Conservation (phyloP, 176 grass and related monocot genomes). For the Calamus simplicifolius region DNA sequence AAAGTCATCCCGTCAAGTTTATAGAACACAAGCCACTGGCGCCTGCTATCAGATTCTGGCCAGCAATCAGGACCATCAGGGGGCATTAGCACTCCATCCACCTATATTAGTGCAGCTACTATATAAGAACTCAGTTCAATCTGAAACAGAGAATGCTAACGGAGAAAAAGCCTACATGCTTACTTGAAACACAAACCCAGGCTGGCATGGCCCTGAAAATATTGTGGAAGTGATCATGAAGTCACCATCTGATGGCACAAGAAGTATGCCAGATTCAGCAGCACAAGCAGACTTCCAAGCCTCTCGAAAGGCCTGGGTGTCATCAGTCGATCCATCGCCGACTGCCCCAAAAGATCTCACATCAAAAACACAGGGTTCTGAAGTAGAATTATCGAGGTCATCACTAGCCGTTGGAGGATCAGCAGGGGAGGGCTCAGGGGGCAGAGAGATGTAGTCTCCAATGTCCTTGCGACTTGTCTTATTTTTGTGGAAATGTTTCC, state of each 20-base stretch:
- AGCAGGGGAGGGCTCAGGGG: conserved; percentile 26
- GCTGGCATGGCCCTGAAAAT: conserved; percentile 53
- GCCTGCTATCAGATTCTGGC: conserved; percentile 43
- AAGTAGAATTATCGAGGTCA: not conserved
- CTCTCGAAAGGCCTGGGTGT: conserved; percentile 51
- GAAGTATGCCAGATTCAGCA: conserved; percentile 21
- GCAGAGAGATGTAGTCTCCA: conserved; percentile 33
- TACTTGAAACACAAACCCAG: conserved; percentile 48
- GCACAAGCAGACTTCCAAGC: conserved; percentile 68
- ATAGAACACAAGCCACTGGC: conserved; percentile 68
- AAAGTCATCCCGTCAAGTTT: conserved; percentile 49
- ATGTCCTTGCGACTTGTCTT: conserved; percentile 10
- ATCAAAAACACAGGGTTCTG: conserved; percentile 27
- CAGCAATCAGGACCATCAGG: conserved; percentile 55
- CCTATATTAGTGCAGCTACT: conserved; percentile 11
- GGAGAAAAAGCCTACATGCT: not conserved
- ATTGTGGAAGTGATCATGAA: conserved; percentile 65
- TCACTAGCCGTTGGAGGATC: conserved; percentile 5
- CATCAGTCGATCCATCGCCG: conserved; percentile 40
- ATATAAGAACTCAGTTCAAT: too few species aligned
- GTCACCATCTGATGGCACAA: conserved; percentile 54
- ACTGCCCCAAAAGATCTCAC: conserved; percentile 47
- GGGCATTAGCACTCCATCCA: conserved; percentile 65
- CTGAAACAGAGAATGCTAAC: too few species aligned
- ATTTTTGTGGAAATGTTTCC: conserved; percentile 40